Percentiles rank a stretch among this genome's conserved stretches.
phyloP scores from a whole-genome alignment of 345 rosid genomes.

The Luvunga scandens region DNA sequence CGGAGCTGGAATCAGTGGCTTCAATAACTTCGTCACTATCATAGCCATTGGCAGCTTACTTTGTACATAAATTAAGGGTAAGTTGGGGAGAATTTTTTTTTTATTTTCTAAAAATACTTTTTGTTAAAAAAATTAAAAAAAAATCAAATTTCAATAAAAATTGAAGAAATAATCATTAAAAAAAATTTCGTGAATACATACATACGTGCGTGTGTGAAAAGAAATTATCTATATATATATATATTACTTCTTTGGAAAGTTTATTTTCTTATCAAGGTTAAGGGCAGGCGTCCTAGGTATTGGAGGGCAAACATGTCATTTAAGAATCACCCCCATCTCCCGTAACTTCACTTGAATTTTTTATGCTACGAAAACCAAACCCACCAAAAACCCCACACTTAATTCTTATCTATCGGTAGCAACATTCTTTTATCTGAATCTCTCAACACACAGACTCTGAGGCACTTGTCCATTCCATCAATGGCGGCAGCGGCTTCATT shows the following conservation, averaged over 20 bases:
- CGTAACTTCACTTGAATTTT: neutral
- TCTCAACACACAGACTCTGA: neutral
- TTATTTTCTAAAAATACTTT: neutral
- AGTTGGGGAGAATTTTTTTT: neutral
- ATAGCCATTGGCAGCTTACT: neutral
- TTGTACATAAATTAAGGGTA: neutral
- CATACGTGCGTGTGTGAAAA: too few species aligned
- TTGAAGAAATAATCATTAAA: too few species aligned
- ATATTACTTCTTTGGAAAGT: too few species aligned
- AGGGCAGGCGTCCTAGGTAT: too few species aligned
- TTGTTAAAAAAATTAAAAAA: too few species aligned
- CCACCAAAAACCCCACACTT: neutral
- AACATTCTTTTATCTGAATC: neutral
- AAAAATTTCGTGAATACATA: too few species aligned
- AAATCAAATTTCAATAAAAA: too few species aligned
- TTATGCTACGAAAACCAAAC: neutral
- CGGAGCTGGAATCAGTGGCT: constrained; percentile 25
- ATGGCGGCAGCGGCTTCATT: constrained; percentile 73
- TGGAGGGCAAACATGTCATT: constrained; percentile 1
- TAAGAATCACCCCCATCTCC: neutral
- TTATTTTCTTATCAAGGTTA: too few species aligned
- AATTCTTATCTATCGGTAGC: neutral
- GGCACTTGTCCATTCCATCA: constrained; percentile 21
- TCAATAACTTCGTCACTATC: constrained; percentile 27
- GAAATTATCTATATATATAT: too few species aligned